phyloP scores from a whole-genome alignment of 352 stramenopile genomes.

The Pythium plurisporium region DNA sequence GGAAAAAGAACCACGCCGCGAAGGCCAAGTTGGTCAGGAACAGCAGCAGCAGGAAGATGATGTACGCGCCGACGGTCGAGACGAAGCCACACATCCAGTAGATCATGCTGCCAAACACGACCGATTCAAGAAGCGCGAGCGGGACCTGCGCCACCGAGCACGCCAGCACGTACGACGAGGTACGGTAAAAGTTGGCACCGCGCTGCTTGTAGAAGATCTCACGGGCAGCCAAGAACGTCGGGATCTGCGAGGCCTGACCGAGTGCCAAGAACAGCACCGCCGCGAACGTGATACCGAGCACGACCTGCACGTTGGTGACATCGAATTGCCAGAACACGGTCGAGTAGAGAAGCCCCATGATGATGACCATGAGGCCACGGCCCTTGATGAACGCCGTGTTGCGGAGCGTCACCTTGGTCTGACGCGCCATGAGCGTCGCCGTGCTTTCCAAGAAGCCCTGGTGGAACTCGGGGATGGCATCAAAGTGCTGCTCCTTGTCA shows the following conservation, averaged over 20 bases:
- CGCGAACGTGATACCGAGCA: constrained; percentile 40
- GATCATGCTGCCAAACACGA: constrained; percentile 43
- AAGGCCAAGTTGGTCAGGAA: constrained; percentile 36
- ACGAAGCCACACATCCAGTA: constrained; percentile 59
- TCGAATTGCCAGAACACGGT: constrained; percentile 25
- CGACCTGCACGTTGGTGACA: constrained; percentile 15
- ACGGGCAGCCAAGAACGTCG: constrained; percentile 46
- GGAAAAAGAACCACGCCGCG: constrained; percentile 27
- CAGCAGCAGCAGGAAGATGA: constrained; percentile 56
- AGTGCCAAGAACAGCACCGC: constrained; percentile 9
- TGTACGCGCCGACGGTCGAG: constrained; percentile 27
- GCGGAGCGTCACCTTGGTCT: constrained; percentile 46
- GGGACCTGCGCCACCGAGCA: constrained; percentile 34
- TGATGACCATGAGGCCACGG: constrained; percentile 23
- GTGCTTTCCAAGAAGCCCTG: constrained; percentile 12
- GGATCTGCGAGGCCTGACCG: constrained; percentile 48
- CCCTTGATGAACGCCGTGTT: constrained; percentile 27
- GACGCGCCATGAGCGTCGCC: constrained; percentile 19
- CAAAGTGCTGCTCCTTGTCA: constrained; percentile 32
- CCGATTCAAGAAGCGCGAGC: constrained; percentile 31
- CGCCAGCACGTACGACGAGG: constrained; percentile 55
- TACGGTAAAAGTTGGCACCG: constrained; percentile 63
- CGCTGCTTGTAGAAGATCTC: constrained; percentile 68
- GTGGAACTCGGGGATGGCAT: constrained; percentile 3
- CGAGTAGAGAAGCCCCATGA: constrained; percentile 25